phyloP scores from a whole-genome alignment of 2,329 filamentous ascomycete genomes.

The Fusarium pseudograminearum region DNA sequence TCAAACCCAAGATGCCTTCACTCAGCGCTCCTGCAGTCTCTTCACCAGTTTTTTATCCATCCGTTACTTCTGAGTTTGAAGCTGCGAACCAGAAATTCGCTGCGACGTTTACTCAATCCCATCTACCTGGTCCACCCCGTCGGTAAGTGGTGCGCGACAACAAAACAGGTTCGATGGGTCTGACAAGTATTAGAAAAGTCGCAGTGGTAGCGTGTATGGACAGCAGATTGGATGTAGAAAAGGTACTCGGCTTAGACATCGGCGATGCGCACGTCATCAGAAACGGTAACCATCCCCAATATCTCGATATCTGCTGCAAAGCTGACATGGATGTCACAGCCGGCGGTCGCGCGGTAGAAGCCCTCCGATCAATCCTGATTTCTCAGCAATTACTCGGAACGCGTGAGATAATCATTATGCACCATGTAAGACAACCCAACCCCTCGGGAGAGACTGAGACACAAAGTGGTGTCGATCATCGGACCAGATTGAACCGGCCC shows the following conservation, averaged over 20 bases:
- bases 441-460: neutral
- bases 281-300: conserved; percentile 60
- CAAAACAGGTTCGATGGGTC: conserved; percentile 10
- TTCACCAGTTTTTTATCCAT: conserved; percentile 6
- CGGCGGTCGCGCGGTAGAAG: conserved; percentile 74
- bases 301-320: neutral
- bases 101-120: conserved; percentile 35
- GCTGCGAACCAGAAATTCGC: conserved; percentile 43
- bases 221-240: conserved; percentile 75
- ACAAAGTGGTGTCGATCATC: neutral
- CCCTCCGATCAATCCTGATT: conserved; percentile 79
- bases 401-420: conserved; percentile 78
- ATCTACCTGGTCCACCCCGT: conserved; percentile 42
- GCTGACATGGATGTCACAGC: conserved; percentile 46
- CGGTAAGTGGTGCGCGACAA: conserved; percentile 34
- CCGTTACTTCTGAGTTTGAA: conserved; percentile 40
- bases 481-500: conserved; percentile 30
- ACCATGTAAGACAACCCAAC: conserved; percentile 61
- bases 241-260: conserved; percentile 71
- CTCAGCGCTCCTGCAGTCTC: conserved; percentile 4
- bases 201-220: conserved; percentile 81
- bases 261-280: conserved; percentile 85
- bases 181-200: conserved; percentile 49
- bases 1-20: conserved; percentile 18
- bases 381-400: conserved; percentile 84